Evolutionary conservation across 1,284 basidiomycete species (phyloP).

Genomic region (Apiotrichum veenhuisii): DNA sequence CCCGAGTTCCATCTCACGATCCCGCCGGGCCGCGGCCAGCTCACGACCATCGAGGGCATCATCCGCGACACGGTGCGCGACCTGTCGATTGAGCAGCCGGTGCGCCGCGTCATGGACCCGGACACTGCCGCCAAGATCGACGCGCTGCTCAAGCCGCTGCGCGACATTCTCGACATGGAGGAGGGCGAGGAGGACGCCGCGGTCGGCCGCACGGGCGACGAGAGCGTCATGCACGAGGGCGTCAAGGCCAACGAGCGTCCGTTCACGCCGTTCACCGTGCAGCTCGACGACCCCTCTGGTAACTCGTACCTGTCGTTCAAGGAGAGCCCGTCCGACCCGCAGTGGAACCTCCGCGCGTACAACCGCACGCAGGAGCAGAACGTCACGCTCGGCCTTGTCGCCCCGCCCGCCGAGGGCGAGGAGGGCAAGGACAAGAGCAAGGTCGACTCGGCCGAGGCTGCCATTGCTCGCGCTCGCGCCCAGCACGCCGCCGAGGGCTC

Average conservation of each 20-base stretch:
- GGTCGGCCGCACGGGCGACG: slow-evolving; percentile 35
- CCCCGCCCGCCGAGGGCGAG: slow-evolving; percentile 32
- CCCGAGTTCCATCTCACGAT: slow-evolving; percentile 90
- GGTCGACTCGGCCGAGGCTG: slow-evolving; percentile 42
- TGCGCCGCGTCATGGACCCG: slow-evolving; percentile 79
- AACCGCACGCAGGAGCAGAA: slow-evolving; percentile 81
- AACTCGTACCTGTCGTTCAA: slow-evolving; percentile 91
- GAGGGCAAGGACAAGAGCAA: slow-evolving; percentile 48
- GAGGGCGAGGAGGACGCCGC: slow-evolving; percentile 54
- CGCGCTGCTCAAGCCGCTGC: slow-evolving; percentile 64
- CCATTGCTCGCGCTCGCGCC: slow-evolving; percentile 17
- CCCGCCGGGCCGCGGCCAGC: slow-evolving; percentile 79
- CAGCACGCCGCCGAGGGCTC: slow-evolving; percentile 39
- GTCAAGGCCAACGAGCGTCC: slow-evolving; percentile 50
- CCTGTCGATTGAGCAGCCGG: slow-evolving; percentile 76
- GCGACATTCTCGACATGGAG: slow-evolving; percentile 65
- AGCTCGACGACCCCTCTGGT: slow-evolving; percentile 88
- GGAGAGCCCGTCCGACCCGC: slow-evolving; percentile 73
- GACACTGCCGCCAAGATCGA: slow-evolving; percentile 75
- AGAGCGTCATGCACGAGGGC: slow-evolving; percentile 25
- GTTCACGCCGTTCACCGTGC: slow-evolving; percentile 74
- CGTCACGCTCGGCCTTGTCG: slow-evolving; percentile 66
- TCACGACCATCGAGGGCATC: slow-evolving; percentile 94
- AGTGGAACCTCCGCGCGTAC: slow-evolving; percentile 90
- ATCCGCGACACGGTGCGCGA: slow-evolving; percentile 80